Evolutionary conservation across 306 rosid genomes (phyloP).

Genomic region (Trichosanthes cucumerina): DNA sequence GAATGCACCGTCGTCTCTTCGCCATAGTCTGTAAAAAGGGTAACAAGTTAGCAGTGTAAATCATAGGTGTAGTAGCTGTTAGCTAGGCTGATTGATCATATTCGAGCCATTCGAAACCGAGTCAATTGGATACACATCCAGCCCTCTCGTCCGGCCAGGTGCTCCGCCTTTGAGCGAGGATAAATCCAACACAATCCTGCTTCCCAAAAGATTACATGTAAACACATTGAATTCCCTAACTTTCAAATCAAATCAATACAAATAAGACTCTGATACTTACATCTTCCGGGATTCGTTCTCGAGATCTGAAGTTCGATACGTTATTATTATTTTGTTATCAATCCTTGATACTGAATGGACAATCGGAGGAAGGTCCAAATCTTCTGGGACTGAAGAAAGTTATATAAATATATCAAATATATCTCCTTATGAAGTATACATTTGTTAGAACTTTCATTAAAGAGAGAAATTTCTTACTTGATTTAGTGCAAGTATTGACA

Average conservation of each 20-base stretch:
- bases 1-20: background rate
- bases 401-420: constrained; percentile 6
- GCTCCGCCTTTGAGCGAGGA: constrained; percentile 75
- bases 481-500: constrained; percentile 22
- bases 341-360: constrained; percentile 42
- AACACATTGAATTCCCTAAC: background rate
- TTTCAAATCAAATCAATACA: background rate
- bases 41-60: constrained; percentile 34
- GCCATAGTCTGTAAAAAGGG: background rate
- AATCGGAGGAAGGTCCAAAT: constrained; percentile 44
- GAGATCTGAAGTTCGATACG: constrained; percentile 28
- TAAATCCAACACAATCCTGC: constrained; percentile 70
- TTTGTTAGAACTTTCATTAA: background rate
- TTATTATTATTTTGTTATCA: constrained; percentile 52
- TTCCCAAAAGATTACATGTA: constrained; percentile 1
- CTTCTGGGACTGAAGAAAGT: constrained; percentile 28
- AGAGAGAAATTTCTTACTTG: constrained; percentile 33
- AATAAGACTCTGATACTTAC: constrained; percentile 36
- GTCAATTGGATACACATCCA: constrained; percentile 33
- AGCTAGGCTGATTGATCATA: constrained; percentile 32
- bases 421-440: background rate
- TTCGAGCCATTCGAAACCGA: constrained; percentile 33
- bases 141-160: constrained; percentile 91
- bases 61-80: constrained; percentile 16
- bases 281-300: constrained; percentile 39